phyloP scores from a whole-genome alignment of 192 early-diverging fungal genomes.

The Cladochytrium replicatum region DNA sequence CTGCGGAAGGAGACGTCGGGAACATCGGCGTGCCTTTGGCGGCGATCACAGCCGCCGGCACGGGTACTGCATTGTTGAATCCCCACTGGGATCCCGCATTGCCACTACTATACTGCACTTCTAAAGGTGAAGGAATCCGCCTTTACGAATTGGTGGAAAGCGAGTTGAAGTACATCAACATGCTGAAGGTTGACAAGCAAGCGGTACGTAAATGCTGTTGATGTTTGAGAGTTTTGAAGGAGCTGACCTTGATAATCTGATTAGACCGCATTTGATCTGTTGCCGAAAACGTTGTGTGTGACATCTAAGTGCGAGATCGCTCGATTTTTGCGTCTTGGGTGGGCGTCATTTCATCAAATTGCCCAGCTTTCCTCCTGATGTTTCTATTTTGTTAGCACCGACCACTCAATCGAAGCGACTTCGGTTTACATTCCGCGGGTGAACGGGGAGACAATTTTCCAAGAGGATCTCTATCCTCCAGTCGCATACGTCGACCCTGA shows the following conservation, averaged over 20 bases:
- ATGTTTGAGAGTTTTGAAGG: background rate
- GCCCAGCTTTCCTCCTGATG: no score
- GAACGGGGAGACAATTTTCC: constrained; percentile 5
- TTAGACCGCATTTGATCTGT: constrained; percentile 11
- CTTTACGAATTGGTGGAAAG: constrained; percentile 12
- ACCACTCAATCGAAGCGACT: constrained; percentile 9
- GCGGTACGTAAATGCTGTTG: constrained; percentile 4
- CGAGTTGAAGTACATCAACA: background rate
- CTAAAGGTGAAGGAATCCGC: constrained; percentile 16
- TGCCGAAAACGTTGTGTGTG: constrained; percentile 14
- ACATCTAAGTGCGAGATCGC: constrained; percentile 19
- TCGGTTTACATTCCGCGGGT: constrained; percentile 12
- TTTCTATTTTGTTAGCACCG: constrained; percentile 5
- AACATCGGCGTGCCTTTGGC: constrained; percentile 3
- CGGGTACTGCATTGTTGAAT: constrained; percentile 4
- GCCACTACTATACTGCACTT: constrained; percentile 14
- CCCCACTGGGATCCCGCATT: constrained; percentile 19
- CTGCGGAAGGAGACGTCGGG: background rate
- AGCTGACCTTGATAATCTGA: background rate
- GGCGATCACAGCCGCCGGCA: background rate
- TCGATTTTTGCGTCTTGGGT: constrained; percentile 16
- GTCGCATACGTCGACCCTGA: background rate
- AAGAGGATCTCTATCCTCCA: constrained; percentile 18
- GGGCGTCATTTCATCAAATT: background rate
- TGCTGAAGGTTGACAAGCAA: constrained; percentile 16